Base-by-base conservation (phyloP, 352 stramenopile species). In the Pythium monospermum region DNA sequence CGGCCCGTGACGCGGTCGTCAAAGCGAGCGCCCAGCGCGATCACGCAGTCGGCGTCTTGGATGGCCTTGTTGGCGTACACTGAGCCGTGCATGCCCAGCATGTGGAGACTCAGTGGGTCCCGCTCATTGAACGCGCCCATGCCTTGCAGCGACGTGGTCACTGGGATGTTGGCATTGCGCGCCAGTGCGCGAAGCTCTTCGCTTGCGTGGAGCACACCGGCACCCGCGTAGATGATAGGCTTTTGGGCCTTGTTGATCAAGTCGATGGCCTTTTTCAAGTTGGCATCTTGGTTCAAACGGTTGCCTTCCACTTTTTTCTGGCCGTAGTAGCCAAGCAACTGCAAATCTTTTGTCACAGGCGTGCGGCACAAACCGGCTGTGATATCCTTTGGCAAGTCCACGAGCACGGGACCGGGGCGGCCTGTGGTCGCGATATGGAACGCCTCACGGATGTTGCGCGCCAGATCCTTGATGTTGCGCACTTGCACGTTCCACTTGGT, bases 401-500 rank as follows among this genome's bases (percentile, higher is more conserved):
- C 80, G 51, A 98, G 87, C 45, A 98, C 94, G 6, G 94, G 94
- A 19, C 94, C 94, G 0, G 94, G 94, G 25, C 94, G 78, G 11
- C 94, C 94, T 18, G 94, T 96, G 25, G 88, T 93, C 16, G 94
- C 91, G 33, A 98, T 89, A 66, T 97, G 94, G 71, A 98, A 98
- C 11, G 94, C 94, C 59, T 98, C 96, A 52, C 96, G 92, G 69
- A 98, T 96, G 55, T 91, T 94, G 43, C 95, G 85, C 8, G 94
- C 92, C 50, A 98, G 68, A 62, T 98, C 94, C 38, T 96, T 95
- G 21, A 97, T 89, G 66, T 88, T 87, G 49, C 95, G 96, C 63
- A 98, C 96, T 64, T 98, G 91, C 59, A 98, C 94, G 58, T 96
- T 97, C 91, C 91, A 98, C 82, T 98, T 98, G 55, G 93, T 98